Evolutionary conservation across 192 early-diverging fungal species (phyloP).

Genomic region (Coemansia sp.): DNA sequence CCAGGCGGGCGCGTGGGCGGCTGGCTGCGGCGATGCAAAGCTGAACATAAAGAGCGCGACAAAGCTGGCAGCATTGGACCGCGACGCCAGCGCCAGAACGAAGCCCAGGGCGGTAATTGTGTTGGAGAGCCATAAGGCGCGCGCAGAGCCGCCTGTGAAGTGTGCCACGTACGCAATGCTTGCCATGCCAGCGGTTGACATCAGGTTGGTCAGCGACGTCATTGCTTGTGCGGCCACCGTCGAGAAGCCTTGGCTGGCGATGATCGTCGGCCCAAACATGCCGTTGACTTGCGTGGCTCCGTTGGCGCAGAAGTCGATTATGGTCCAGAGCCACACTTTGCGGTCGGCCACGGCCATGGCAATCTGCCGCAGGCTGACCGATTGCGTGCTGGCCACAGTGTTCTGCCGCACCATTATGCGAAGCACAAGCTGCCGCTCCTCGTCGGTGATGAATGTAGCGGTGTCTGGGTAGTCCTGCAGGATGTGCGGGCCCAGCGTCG

Average conservation of each 20-base stretch:
- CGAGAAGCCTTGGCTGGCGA: slow-evolving; percentile 47
- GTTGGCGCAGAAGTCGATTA: slow-evolving; percentile 51
- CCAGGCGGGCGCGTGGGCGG: slow-evolving; percentile 52
- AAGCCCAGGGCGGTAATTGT: slow-evolving; percentile 29
- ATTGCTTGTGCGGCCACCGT: slow-evolving; percentile 31
- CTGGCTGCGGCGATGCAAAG: slow-evolving; percentile 54
- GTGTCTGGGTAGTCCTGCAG: slow-evolving; percentile 47
- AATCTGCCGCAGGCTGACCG: slow-evolving; percentile 33
- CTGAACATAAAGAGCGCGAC: slow-evolving; percentile 46
- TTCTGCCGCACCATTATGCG: slow-evolving; percentile 43
- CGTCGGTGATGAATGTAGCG: slow-evolving; percentile 35
- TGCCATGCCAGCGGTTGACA: slow-evolving; percentile 46
- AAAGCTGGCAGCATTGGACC: slow-evolving; percentile 15
- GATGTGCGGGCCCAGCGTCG: slow-evolving; percentile 28
- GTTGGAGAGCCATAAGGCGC: slow-evolving; percentile 36
- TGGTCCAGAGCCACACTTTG: slow-evolving; percentile 48
- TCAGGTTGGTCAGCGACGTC: slow-evolving; percentile 49
- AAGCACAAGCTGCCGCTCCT: slow-evolving; percentile 24
- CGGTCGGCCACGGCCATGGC: slow-evolving; percentile 22
- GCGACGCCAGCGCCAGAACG: slow-evolving; percentile 27
- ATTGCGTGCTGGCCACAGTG: slow-evolving; percentile 30
- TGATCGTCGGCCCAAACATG: slow-evolving; percentile 54
- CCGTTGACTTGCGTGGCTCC: slow-evolving; percentile 49
- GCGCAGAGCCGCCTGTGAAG: slow-evolving; percentile 19
- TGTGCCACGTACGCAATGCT: slow-evolving; percentile 37